A percentile compares a stretch with the other conserved stretches of the same genome.
phyloP scores from a whole-genome alignment of 106 monocot species.

The Allium sativum region DNA sequence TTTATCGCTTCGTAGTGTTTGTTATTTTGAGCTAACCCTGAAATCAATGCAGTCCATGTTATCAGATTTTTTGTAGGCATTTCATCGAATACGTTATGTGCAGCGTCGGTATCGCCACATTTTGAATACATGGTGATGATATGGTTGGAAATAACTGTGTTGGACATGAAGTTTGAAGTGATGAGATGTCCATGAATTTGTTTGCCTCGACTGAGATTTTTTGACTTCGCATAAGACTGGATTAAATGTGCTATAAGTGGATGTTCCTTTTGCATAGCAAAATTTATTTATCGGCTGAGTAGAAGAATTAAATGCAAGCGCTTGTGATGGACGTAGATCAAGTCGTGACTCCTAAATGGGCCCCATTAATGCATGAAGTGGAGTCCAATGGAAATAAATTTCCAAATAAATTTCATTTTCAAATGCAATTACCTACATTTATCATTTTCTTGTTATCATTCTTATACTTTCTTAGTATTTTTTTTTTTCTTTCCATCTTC shows the following conservation, averaged over 20 bases:
- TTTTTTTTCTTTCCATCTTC: too few species aligned
- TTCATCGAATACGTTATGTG: constrained; percentile 20
- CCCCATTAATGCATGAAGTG: not conserved
- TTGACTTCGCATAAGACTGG: constrained; percentile 28
- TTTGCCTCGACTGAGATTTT: constrained; percentile 17
- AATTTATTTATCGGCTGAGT: not conserved
- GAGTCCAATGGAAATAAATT: not conserved
- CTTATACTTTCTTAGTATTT: too few species aligned
- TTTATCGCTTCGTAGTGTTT: constrained; percentile 8
- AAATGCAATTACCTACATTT: too few species aligned
- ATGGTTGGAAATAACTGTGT: constrained; percentile 44
- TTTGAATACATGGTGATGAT: constrained; percentile 44
- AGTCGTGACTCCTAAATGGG: not conserved
- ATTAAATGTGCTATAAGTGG: constrained; percentile 20
- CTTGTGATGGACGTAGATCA: too few species aligned
- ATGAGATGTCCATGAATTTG: constrained; percentile 37
- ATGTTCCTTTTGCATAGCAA: constrained; percentile 8
- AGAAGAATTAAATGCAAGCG: too few species aligned
- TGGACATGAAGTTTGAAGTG: constrained; percentile 10
- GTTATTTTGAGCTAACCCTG: constrained; percentile 27
- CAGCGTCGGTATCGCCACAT: constrained; percentile 22
- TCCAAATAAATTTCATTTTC: not conserved
- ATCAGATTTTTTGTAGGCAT: constrained; percentile 32
- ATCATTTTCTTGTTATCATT: too few species aligned
- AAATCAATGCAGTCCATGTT: constrained; percentile 36